Evolutionary conservation across 2,329 filamentous ascomycete genomes (phyloP).

Genomic region (Xylariaceae sp.): DNA sequence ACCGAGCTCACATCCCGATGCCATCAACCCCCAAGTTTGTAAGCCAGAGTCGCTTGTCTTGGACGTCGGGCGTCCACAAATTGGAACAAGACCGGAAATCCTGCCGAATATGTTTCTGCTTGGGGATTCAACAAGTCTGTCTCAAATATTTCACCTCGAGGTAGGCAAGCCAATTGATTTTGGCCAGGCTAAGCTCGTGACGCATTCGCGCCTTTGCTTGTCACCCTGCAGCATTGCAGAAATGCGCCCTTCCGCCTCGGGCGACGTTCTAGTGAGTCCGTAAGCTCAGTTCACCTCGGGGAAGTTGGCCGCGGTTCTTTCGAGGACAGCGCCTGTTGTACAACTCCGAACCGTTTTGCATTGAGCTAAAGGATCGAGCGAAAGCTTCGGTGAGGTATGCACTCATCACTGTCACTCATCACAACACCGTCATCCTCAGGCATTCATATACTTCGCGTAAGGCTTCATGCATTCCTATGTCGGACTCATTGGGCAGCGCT

Average conservation of each 20-base stretch:
- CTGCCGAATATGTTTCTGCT: too few relatives aligned
- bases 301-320: too few relatives aligned
- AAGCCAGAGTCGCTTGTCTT: too few relatives aligned
- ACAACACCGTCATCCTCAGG: not conserved
- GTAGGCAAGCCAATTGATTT: not conserved
- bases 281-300: not conserved
- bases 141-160: too few relatives aligned
- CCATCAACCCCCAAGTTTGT: not conserved
- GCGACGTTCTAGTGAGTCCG: conserved; percentile 1
- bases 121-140: too few relatives aligned
- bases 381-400: not conserved
- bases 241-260: conserved; percentile 5
- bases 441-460: not conserved
- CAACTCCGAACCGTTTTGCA: not conserved
- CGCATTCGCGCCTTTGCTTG: conserved; percentile 7
- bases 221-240: conserved; percentile 6
- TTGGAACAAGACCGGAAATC: not conserved
- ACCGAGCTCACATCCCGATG: conserved; percentile 1
- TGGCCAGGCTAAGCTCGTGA: not conserved
- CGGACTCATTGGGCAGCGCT: not conserved
- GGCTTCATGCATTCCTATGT: not conserved
- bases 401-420: not conserved
- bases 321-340: too few relatives aligned
- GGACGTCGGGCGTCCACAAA: too few relatives aligned
- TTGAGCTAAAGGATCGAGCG: not conserved